Evolutionary conservation across 768 basidiomycete genomes (phyloP).

Genomic region (Dioszegia crocea): DNA sequence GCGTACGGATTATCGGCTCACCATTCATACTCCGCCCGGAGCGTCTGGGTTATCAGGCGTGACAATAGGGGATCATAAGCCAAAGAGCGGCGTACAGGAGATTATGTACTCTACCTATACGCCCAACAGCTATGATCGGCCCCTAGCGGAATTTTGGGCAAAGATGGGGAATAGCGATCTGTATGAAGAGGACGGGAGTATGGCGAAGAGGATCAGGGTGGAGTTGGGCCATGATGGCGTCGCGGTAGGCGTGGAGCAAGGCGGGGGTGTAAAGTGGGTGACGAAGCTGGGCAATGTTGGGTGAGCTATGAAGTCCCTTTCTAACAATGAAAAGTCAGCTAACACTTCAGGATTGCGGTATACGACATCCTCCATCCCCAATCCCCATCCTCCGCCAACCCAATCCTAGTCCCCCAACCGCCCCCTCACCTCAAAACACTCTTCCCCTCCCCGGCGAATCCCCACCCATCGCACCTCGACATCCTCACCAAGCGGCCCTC

Average conservation of each 20-base stretch:
- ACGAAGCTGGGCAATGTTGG: conserved; percentile 57
- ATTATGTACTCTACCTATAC: conserved; percentile 88
- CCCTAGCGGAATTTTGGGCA: conserved; percentile 67
- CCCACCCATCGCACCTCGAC: conserved; percentile 44
- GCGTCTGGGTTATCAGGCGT: conserved; percentile 37
- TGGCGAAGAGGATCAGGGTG: conserved; percentile 36
- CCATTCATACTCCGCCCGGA: conserved; percentile 65
- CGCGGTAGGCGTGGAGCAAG: conserved; percentile 43
- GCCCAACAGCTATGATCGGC: conserved; percentile 79
- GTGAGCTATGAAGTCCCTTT: neutral
- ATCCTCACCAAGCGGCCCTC: conserved; percentile 58
- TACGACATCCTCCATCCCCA: conserved; percentile 47
- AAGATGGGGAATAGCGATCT: conserved; percentile 55
- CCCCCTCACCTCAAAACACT: conserved; percentile 70
- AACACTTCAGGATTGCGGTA: conserved; percentile 27
- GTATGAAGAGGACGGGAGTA: conserved; percentile 23
- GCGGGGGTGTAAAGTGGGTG: conserved; percentile 41
- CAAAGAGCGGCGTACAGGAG: conserved; percentile 57
- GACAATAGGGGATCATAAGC: conserved; percentile 10
- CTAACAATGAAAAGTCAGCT: conserved; percentile 65
- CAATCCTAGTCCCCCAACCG: conserved; percentile 84
- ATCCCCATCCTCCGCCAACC: conserved; percentile 53
- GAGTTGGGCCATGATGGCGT: conserved; percentile 46
- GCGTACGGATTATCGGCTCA: conserved; percentile 76
- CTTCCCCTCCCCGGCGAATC: conserved; percentile 53